Base-by-base conservation (phyloP, 2,329 filamentous ascomycete genomes). In the Neonectria sp. region DNA sequence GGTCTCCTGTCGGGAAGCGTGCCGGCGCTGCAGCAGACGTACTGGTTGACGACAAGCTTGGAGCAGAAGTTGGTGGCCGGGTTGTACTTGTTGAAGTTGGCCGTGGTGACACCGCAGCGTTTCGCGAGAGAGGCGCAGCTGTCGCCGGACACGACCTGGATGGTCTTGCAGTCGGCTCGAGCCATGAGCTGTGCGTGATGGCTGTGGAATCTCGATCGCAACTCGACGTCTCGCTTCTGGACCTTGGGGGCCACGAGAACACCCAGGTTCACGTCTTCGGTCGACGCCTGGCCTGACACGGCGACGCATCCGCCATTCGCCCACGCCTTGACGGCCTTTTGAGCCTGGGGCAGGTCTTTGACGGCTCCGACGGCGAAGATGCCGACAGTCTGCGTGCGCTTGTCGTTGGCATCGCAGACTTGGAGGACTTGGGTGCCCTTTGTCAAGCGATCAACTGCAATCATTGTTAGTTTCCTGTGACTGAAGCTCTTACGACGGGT, bases 11-110 rank as follows among this genome's bases (percentile, higher is more conserved):
- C 76, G 0, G 82, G 81, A 0, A 82, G 71, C 0, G 69, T 73
- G 3, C 82, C 82, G 1, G 72, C 37, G 9, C 76, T 77, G 63
- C 82, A 84, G 71, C 82, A 84, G 0, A 82, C 78, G 48, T 70
- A 75, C 68, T 82, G 76, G 25, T 76, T 77, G 0, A 74, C 71
- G 6, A 61, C 60, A 1, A 86, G 75, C 0, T 67, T 77, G 3
- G 74, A 69, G 60, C 82, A 84, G 1, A 82, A 72, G 63, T 75
- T 76, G 29, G 67, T 62, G 11, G 60, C 60, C 1, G 60, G 59
- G 67, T 86, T 86, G 68, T 79, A 83, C 58, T 80, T 79, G 17
- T 68, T 77, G 52, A 85, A 81, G 49, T 85, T 75, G 12, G 70
- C 55, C 2, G 69, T 67, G 0, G 79, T 79, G 15, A 86, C 82